Conservation (phyloP, 257 asterid species). For the Forsythia suspensa region DNA sequence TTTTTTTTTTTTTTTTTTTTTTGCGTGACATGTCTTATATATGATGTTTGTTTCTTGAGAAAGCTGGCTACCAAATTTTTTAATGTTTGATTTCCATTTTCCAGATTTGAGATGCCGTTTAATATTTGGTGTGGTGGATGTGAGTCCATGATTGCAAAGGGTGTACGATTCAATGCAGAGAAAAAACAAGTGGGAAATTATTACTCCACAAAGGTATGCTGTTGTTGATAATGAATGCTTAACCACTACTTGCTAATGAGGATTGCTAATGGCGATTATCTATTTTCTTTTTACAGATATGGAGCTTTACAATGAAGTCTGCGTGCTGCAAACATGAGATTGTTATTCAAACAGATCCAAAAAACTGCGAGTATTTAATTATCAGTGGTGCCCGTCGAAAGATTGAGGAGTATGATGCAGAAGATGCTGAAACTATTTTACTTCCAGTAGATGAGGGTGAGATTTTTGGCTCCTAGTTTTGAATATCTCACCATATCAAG, state of each 20-base stretch:
- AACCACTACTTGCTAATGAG: not conserved
- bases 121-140: conserved; percentile 99
- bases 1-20: not conserved
- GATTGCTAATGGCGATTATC: not conserved
- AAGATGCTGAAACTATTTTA: conserved; percentile 87
- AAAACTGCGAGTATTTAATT: conserved; percentile 75
- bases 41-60: no score
- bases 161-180: conserved; percentile 98
- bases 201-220: conserved; percentile 80
- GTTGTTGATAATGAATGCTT: conserved; percentile 2
- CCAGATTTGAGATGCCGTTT: conserved; percentile 96
- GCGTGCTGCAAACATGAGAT: conserved; percentile 96
- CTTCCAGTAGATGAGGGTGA: conserved; percentile 85
- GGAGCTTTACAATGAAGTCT: conserved; percentile 95
- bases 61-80: no score
- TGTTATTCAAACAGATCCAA: conserved; percentile 90
- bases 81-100: conserved; percentile 15
- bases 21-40: no score
- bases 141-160: conserved; percentile 97
- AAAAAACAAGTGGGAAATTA: conserved; percentile 97
- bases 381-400: conserved; percentile 81
- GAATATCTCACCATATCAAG: not conserved
- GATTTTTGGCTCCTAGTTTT: conserved; percentile 1
- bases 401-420: conserved; percentile 86
- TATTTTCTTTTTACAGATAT: conserved; percentile 54